A percentile compares a stretch with the other conserved stretches of the same genome.
These are phyloP conservation scores for Juglanconis oblonga DNA, from an alignment of 2,329 filamentous ascomycete genomes.

Conservation along the genomic window DNA sequence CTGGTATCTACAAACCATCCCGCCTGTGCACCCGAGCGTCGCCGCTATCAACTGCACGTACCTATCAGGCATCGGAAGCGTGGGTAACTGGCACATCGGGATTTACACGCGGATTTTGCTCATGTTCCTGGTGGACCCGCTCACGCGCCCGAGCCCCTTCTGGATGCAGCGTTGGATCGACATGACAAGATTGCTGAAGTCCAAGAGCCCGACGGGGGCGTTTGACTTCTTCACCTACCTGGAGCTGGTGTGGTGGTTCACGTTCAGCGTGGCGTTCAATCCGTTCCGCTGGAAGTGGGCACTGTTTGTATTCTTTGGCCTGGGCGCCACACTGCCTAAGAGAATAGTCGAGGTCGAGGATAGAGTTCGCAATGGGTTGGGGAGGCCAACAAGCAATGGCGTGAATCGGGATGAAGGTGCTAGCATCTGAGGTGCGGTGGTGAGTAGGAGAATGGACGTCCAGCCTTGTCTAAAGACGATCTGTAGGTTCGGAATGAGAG, in stretches of 20 bases:
- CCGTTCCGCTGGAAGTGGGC: slow-evolving; percentile 92
- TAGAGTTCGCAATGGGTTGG: slow-evolving; percentile 51
- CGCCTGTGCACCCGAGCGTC: slow-evolving; percentile 68
- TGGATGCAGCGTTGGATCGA: slow-evolving; percentile 88
- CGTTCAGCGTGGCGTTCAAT: slow-evolving; percentile 75
- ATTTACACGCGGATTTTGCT: slow-evolving; percentile 84
- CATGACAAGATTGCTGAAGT: slow-evolving; percentile 72
- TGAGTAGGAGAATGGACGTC: background rate
- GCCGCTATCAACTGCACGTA: slow-evolving; percentile 84
- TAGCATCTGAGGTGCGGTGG: slow-evolving; percentile 7
- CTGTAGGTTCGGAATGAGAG: too few relatives aligned
- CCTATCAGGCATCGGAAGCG: slow-evolving; percentile 73
- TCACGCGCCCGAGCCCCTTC: slow-evolving; percentile 66
- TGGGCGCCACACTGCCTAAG: slow-evolving; percentile 65
- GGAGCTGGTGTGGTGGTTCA: slow-evolving; percentile 82
- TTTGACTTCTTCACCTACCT: slow-evolving; percentile 91
- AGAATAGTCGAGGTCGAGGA: slow-evolving; percentile 66
- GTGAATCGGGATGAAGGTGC: slow-evolving; percentile 11
- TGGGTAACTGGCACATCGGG: slow-evolving; percentile 86
- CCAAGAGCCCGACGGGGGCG: slow-evolving; percentile 65
- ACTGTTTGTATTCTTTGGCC: slow-evolving; percentile 74
- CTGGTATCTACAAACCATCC: slow-evolving; percentile 88
- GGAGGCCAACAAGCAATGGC: slow-evolving; percentile 21
- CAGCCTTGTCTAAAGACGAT: too few relatives aligned
- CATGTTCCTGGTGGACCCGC: slow-evolving; percentile 80